Evolutionary conservation across 2,329 filamentous ascomycete genomes (phyloP), one percentile per base, ranked within the genome.

Genomic region (Proliferodiscus dingleyae): DNA sequence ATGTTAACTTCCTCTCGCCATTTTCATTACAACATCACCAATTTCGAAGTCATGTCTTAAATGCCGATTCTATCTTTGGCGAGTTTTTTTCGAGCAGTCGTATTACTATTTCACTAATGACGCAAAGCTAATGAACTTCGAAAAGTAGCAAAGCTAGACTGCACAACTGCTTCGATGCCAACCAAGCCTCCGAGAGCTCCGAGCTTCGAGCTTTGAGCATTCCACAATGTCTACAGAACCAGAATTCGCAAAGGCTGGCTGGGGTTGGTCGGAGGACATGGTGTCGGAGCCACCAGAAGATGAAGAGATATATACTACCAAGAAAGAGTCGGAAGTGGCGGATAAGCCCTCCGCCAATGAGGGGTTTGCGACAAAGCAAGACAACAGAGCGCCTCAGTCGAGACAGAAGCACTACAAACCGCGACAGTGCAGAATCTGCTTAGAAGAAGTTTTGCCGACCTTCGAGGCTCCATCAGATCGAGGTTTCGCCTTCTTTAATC

Each of bases 361-460:
- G 18, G 51, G 57, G 46, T 53, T 52, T 38, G 49, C 53, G 46
- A 49, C 21, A 8, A 36, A 54, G 29, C 32, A 51, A 13, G 37
- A 46, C 8, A 30, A 52, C 4, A 30, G 37, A 11, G 24, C 54
- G 57, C 43, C 64, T 62, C 50, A 52, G 30, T 57, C 53, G 21
- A 60, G 60, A 15, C 59, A 64, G 45, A 70, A 60, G 40, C 77
- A 79, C 51, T 91, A 87, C 64, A 77, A 79, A 29, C 76, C 85
- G 21, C 77, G 89, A 54, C 85, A 81, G 50, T 97, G 91, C 67
- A 85, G 91, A 47, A 96, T 97, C 53, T 97, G 91, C 64, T 73
- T 95, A 32, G 91, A 96, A 37, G 71, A 70, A 36, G 61, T 87
- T 19, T 68, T 71, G 47, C 78, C 83, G 24, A 81, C 78, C n/a